phyloP scores from a whole-genome alignment of 2,329 filamentous ascomycete species.

The Colletotrichum australisinense region DNA sequence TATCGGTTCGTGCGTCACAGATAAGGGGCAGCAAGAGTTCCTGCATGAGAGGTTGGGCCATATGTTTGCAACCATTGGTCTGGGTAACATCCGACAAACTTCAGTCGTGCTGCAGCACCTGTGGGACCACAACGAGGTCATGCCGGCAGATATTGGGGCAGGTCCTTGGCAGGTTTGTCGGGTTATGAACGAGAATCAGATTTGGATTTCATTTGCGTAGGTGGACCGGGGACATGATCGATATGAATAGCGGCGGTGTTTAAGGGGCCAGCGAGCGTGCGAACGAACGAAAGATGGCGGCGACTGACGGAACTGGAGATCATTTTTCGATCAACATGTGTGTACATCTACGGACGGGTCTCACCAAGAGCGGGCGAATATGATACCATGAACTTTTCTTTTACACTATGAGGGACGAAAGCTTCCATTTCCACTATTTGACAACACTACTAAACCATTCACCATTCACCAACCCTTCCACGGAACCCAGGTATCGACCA shows the following conservation, averaged over 20 bases:
- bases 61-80: conserved; percentile 51
- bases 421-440: background rate
- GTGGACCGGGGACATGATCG: background rate
- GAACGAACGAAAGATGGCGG: background rate
- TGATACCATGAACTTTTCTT: background rate
- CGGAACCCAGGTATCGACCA: conserved; percentile 49
- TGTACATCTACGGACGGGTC: background rate
- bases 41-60: conserved; percentile 47
- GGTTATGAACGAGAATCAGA: conserved; percentile 58
- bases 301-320: too few relatives aligned
- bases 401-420: background rate
- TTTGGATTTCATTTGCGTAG: conserved; percentile 62
- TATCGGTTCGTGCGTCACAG: conserved; percentile 49
- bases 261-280: too few relatives aligned
- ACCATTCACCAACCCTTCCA: conserved; percentile 50
- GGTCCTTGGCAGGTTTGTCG: conserved; percentile 57
- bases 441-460: background rate
- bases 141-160: conserved; percentile 19
- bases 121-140: conserved; percentile 46
- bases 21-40: conserved; percentile 48
- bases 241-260: background rate
- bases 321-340: background rate
- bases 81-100: conserved; percentile 59
- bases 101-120: conserved; percentile 53
- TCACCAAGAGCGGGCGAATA: background rate